Conservation (phyloP, 225 moss, liverwort and hornwort species). For the Rhytidiadelphus loreus region DNA sequence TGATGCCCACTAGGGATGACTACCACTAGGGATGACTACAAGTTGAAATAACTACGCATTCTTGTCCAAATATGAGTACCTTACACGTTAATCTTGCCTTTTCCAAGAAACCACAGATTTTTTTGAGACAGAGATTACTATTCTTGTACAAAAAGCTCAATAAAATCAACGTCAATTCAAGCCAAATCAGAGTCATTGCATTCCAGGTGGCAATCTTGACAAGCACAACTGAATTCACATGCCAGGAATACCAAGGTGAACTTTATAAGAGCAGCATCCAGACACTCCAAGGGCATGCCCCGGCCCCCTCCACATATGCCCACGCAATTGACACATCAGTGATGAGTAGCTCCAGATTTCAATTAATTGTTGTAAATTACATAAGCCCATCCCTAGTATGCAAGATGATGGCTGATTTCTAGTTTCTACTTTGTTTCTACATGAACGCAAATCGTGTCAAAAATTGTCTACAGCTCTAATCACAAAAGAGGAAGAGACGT, state of each 20-base stretch:
- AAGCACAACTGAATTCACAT: background rate
- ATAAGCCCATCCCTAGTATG: background rate
- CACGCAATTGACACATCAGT: background rate
- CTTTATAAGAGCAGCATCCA: background rate
- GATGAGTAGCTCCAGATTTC: background rate
- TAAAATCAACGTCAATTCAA: background rate
- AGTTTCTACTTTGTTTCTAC: background rate
- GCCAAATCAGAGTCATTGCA: background rate
- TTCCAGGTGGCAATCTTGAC: background rate
- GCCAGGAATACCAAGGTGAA: background rate
- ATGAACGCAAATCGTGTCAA: slow-evolving; percentile 6
- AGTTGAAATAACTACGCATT: background rate
- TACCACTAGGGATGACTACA: background rate
- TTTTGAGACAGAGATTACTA: background rate
- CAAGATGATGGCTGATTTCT: background rate
- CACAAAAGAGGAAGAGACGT: background rate
- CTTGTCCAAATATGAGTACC: background rate
- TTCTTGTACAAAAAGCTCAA: background rate
- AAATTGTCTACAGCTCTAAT: background rate
- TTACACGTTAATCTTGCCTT: too few relatives aligned
- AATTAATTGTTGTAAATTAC: background rate
- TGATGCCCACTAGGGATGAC: fast-evolving
- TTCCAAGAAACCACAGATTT: background rate
- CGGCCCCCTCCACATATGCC: background rate
- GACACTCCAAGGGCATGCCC: background rate